phyloP scores from a whole-genome alignment of 78 protist species.

The Thecamonas trahens region DNA sequence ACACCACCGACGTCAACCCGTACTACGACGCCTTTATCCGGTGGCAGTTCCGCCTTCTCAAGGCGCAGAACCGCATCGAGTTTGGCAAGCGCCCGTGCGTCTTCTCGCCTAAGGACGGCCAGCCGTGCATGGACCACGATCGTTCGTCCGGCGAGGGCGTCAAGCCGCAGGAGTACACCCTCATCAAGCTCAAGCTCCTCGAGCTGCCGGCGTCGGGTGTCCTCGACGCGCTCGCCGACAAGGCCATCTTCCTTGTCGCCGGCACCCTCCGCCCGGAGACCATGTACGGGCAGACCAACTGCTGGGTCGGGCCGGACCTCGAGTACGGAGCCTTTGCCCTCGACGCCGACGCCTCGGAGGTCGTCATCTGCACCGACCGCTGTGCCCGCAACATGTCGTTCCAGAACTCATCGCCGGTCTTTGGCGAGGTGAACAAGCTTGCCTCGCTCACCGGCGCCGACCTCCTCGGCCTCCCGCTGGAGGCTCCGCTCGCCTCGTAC shows the following conservation, averaged over 20 bases:
- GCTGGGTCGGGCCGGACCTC: constrained; percentile 92
- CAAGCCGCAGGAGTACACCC: constrained; percentile 90
- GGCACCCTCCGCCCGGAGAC: constrained; percentile 99
- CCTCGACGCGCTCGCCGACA: constrained; percentile 7
- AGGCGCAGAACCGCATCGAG: background rate
- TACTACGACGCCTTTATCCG: constrained; percentile 97
- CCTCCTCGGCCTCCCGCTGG: constrained; percentile 76
- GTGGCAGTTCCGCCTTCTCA: constrained; percentile 92
- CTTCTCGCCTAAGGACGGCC: constrained; percentile 91
- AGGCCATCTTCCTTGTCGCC: constrained; percentile 80
- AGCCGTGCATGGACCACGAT: constrained; percentile 99
- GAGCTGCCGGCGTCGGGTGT: constrained; percentile 62
- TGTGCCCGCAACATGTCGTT: constrained; percentile 83
- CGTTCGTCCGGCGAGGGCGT: constrained; percentile 80
- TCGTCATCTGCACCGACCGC: constrained; percentile 73
- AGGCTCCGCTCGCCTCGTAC: constrained; percentile 80
- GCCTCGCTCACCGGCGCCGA: constrained; percentile 61
- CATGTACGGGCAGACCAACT: constrained; percentile 99
- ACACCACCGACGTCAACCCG: constrained; percentile 97
- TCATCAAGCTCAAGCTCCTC: constrained; percentile 79
- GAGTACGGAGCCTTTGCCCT: constrained; percentile 84
- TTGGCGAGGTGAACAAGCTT: constrained; percentile 45
- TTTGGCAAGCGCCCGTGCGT: constrained; percentile 73
- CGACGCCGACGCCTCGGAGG: constrained; percentile 19
- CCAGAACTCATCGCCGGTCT: constrained; percentile 62